Evolutionary conservation across 495 filamentous ascomycete species (phyloP), one percentile per base, ranked within the genome.

Genomic region (Cudoniella acicularis): DNA sequence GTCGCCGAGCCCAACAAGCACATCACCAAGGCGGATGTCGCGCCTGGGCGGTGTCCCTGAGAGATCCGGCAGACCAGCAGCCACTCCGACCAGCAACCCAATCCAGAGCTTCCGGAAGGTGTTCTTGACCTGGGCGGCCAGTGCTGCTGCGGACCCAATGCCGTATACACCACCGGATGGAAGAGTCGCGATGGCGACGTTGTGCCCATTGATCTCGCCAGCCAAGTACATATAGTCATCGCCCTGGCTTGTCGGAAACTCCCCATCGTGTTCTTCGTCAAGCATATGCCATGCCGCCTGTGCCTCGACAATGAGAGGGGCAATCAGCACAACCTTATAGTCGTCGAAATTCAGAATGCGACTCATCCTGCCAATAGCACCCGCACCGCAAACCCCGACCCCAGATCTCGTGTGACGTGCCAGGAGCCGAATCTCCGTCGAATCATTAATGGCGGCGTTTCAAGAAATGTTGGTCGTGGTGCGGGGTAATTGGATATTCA

Each of bases 261-360:
- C 25, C 36, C 69, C 67, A 13, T 27, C 0, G 57, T 70, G 68
- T 21, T 48, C 49, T 10, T 68, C 57, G 57, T 85, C 79, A 1
- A 84, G 72, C 60, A 78, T 73, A n/a, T 64, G 68, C 26, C 42
- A 50, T 2, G 74, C 79, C 0, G 79, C 79, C 16, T 73, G 67
- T 6, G 63, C 54, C 61, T 83, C 79, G 17, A 63, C 59, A 2
- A 62, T 54, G 4, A 82, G 61, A 1, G 77, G 73, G 59, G 73
- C 80, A 25, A 83, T 73, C 74, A 74, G 79, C 24, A 13, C 30
- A 13, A 36, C 13, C 4, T 4, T 36, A 13, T 36, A 36, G 4
- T 36, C 30, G 30, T 36, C 30, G 30, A 36, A 36, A 13, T 36
- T 13, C 4, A 36, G 30, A 6, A 36, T 13, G 6, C 13, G 4